Base-by-base conservation (phyloP, 2,329 filamentous ascomycete species). In the Cladobotryum mycophilum region DNA sequence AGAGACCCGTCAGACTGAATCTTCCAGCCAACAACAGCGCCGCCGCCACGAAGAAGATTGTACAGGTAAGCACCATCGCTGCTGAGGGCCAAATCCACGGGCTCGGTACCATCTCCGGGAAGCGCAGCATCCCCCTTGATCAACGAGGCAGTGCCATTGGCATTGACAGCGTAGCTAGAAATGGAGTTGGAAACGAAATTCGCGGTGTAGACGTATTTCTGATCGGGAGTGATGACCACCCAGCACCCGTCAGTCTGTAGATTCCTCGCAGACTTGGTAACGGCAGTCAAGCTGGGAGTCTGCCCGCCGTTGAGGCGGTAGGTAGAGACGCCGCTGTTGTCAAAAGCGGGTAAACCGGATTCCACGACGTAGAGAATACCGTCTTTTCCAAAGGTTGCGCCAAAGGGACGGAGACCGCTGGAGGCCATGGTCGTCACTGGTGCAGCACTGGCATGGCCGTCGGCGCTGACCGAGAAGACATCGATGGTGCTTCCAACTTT, bases 401-500 rank as follows among this genome's bases (percentile, higher is more conserved):
- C 52, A 45, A 56, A 55, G 22, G 54, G 54, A 18, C 54, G 54
- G 30, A 54, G 38, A 14, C 54, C 54, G 47, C 44, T 52, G 18
- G 54, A 54, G 35, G 54, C 49, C n/a, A 52, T 33, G 13, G 49
- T 52, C 12, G 52, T 56, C 17, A 51, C 40, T 9, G 53, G 53
- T 9, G 33, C 45, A 4, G 22, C 18, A 30, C 38, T 48, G 20
- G 55, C 56, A 11, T 49, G 48, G 11, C 56, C 56, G 30, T 52
- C 40, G 13, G 50, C 41, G n/a, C 43, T 50, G 3, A 58, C 41
- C 5, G 56, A 30, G 45, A 55, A 58, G 44, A 57, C 50, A 20
- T 58, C 56, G 15, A 58, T 43, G 14, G 54, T 57, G 40, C 56
- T 58, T 37, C 56, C 55, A 18, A 58, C 55, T 38, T 58, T 58